Conservation (phyloP, 441 rosid genomes). For the Bocquillonia castaneifolia region DNA sequence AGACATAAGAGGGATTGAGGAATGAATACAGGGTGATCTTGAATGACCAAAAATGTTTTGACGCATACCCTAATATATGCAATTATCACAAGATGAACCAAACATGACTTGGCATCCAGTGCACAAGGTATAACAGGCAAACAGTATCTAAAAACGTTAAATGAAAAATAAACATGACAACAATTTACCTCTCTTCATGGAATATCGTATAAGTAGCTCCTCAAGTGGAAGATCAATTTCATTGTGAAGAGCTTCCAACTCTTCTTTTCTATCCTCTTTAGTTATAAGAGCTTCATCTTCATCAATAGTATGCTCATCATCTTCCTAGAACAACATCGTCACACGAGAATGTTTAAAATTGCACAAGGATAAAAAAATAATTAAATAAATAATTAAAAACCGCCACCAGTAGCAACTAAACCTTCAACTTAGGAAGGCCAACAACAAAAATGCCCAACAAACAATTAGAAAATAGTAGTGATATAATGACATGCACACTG, state of each 20-base stretch:
- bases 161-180: slow-evolving; percentile 15
- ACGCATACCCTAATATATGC: neutral
- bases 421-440: slow-evolving; percentile 5
- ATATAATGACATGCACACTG: neutral
- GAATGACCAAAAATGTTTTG: neutral
- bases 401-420: neutral
- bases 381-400: neutral
- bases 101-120: neutral
- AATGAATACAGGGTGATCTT: neutral
- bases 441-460: neutral
- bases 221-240: slow-evolving; percentile 86
- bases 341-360: slow-evolving; percentile 18
- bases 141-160: neutral
- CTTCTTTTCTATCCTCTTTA: slow-evolving; percentile 83
- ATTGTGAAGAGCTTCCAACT: slow-evolving; percentile 74
- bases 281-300: slow-evolving; percentile 91
- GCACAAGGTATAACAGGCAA: neutral
- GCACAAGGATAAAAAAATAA: neutral
- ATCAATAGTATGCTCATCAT: slow-evolving; percentile 90
- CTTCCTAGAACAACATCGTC: slow-evolving; percentile 77
- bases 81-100: slow-evolving; percentile 1
- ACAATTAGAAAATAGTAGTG: neutral
- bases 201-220: slow-evolving; percentile 75
- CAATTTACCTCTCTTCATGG: slow-evolving; percentile 46
- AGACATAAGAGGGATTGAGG: neutral